A percentile compares a stretch with the other conserved stretches of the same genome.
These are phyloP conservation scores for Fusarium sp. DNA, from an alignment of 2,329 filamentous ascomycete genomes.

Conservation along the genomic window DNA sequence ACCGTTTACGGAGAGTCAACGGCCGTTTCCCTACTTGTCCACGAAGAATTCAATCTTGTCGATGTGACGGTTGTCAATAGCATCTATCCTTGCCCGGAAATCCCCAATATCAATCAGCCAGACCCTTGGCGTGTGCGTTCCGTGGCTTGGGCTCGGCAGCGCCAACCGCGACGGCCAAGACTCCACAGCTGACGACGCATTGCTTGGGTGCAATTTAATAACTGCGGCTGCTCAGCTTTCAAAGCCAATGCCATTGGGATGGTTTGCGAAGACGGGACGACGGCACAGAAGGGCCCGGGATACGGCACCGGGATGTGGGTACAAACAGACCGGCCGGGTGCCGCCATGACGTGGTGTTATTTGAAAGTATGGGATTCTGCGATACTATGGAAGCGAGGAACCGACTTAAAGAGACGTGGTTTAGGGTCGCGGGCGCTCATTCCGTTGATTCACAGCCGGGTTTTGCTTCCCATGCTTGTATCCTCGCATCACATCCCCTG, in stretches of 20 bases:
- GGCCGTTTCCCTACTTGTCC: slow-evolving; percentile 14
- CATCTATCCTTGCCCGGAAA: background rate
- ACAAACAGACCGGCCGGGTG: slow-evolving; percentile 9
- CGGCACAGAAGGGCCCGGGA: slow-evolving; percentile 14
- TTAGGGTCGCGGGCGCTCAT: slow-evolving; percentile 8
- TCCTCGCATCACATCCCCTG: slow-evolving; percentile 8
- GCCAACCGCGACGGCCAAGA: slow-evolving; percentile 12
- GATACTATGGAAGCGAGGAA: background rate
- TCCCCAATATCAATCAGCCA: background rate
- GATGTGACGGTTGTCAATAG: slow-evolving; percentile 1
- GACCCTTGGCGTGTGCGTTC: slow-evolving; percentile 16
- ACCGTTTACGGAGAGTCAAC: slow-evolving; percentile 18
- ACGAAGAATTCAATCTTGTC: slow-evolving; percentile 2
- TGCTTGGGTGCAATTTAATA: slow-evolving; percentile 30
- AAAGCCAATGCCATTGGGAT: slow-evolving; percentile 5
- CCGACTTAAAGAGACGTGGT: slow-evolving; percentile 12
- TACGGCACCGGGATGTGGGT: slow-evolving; percentile 40
- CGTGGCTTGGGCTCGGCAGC: slow-evolving; percentile 18
- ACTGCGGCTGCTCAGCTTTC: background rate
- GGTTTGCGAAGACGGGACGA: slow-evolving; percentile 25
- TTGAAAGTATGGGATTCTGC: background rate
- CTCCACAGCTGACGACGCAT: slow-evolving; percentile 41
- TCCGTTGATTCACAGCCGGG: slow-evolving; percentile 19
- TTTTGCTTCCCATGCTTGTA: background rate
- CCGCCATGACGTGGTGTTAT: slow-evolving; percentile 11